Conservation (phyloP, 2,329 filamentous ascomycete genomes). For the Fusarium sp. region DNA sequence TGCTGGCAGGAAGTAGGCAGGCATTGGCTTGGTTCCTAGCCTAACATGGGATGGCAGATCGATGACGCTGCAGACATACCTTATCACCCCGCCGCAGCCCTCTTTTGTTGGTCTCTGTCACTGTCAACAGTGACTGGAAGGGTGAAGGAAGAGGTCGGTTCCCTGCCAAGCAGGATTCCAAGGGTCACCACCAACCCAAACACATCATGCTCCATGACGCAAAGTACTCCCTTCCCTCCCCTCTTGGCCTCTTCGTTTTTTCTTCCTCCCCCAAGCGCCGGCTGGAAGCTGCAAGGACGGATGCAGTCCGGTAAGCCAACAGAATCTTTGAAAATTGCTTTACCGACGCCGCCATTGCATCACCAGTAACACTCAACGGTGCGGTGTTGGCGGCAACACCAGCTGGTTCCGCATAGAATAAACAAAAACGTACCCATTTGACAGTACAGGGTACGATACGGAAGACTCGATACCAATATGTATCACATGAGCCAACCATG, state of each 20-base stretch:
- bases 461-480: not conserved
- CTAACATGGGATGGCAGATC: conserved; percentile 17
- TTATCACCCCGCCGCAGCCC: conserved; percentile 24
- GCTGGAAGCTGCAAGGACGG: conserved; percentile 25
- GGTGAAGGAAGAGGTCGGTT: conserved; percentile 1
- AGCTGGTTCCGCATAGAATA: not conserved
- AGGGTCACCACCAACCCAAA: conserved; percentile 30
- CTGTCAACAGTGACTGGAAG: not conserved
- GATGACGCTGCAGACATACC: conserved; percentile 38
- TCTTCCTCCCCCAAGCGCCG: conserved; percentile 13
- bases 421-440: not conserved
- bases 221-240: conserved; percentile 23
- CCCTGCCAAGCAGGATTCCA: conserved; percentile 39
- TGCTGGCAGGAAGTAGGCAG: not conserved
- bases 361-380: conserved; percentile 29
- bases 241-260: not conserved
- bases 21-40: conserved; percentile 11
- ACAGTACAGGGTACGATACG: not conserved
- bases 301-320: conserved; percentile 18
- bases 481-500: conserved; percentile 10
- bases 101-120: conserved; percentile 9
- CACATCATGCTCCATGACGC: conserved; percentile 40
- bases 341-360: conserved; percentile 39
- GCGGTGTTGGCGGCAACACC: not conserved
- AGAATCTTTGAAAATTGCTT: conserved; percentile 17